These are phyloP conservation scores for Thraustotheca clavata DNA, from an alignment of 352 stramenopile genomes.

Conservation along the genomic window DNA sequence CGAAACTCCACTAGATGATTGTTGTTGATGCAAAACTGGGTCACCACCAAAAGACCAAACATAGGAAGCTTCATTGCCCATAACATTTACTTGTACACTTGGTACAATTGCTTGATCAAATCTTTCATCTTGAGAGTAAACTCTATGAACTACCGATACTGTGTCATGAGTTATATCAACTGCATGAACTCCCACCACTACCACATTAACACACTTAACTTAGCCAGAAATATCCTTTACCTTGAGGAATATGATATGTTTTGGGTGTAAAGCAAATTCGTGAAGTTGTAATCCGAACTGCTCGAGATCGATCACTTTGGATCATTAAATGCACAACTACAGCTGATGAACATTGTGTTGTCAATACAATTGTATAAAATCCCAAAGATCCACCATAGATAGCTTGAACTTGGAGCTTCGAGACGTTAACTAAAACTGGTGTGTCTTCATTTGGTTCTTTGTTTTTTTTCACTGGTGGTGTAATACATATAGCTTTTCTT, in stretches of 20 bases:
- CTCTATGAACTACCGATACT: slow-evolving; percentile 6
- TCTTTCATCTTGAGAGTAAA: slow-evolving; percentile 18
- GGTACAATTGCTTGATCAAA: slow-evolving; percentile 11
- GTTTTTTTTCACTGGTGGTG: background rate
- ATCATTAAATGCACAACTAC: slow-evolving; percentile 66
- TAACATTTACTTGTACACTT: background rate
- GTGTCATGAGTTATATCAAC: slow-evolving; percentile 10
- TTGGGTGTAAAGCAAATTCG: slow-evolving; percentile 62
- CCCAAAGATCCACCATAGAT: slow-evolving; percentile 48
- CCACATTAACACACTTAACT: background rate
- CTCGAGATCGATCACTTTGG: slow-evolving; percentile 31
- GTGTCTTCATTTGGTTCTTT: background rate
- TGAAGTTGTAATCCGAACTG: slow-evolving; percentile 48
- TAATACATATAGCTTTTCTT: background rate
- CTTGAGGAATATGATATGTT: slow-evolving; percentile 43
- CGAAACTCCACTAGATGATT: background rate
- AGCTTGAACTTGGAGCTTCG: slow-evolving; percentile 17
- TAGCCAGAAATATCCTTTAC: background rate
- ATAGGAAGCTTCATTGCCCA: slow-evolving; percentile 15
- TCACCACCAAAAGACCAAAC: slow-evolving; percentile 16
- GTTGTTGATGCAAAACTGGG: slow-evolving; percentile 9
- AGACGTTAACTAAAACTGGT: slow-evolving; percentile 2
- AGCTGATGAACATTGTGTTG: slow-evolving; percentile 43
- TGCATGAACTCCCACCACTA: slow-evolving; percentile 16
- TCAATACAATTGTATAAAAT: slow-evolving; percentile 52